Base-by-base conservation (phyloP, 768 basidiomycete genomes). In the Lentinula aciculospora region DNA sequence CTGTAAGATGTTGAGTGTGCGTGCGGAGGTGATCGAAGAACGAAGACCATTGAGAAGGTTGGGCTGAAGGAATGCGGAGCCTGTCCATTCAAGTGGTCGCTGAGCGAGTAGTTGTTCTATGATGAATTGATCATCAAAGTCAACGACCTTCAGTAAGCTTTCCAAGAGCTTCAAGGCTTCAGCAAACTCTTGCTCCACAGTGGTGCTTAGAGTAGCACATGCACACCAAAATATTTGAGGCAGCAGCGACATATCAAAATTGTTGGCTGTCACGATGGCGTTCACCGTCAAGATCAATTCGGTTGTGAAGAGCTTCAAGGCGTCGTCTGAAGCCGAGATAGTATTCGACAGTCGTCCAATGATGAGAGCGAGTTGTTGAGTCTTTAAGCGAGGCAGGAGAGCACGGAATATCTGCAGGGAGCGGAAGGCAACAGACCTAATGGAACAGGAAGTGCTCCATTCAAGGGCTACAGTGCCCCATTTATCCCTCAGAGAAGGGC, bases 151-250 rank as follows among this genome's bases (percentile, higher is more conserved):
- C 17, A 96, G 76, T 1, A 96, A 70, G 9, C 77, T 71, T 44
- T 83, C 80, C 15, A 96, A 69, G 15, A 95, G 77, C 10, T 76
- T 76, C 32, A 94, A 70, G 0, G 82, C 83, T 58, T 88, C 81
- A 1, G 72, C 66, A 64, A 91, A 97, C 69, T 98, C 94, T 10
- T 76, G 69, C 67, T 96, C 90, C 36, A 89, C 86, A 0, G 88
- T 87, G 2, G 93, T 95, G 27, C 83, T 85, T 19, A 96, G 79
- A 64, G 86, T 90, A 1, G 92, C 94, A 45, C 81, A 81, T 2
- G 86, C 77, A 66, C 85, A 86, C 95, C 94, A 97, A 69, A 91
- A 96, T 50, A 95, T 75, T 61, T 91, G 90, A 2, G 94, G 92
- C 12, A 90, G 73, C 27, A 92, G 76, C 0, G 77, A 71, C 54